Evolutionary conservation across 78 protist genomes (phyloP), one percentile per base, ranked within the genome.

Genomic region (Paratrimastix pyriformis): DNA sequence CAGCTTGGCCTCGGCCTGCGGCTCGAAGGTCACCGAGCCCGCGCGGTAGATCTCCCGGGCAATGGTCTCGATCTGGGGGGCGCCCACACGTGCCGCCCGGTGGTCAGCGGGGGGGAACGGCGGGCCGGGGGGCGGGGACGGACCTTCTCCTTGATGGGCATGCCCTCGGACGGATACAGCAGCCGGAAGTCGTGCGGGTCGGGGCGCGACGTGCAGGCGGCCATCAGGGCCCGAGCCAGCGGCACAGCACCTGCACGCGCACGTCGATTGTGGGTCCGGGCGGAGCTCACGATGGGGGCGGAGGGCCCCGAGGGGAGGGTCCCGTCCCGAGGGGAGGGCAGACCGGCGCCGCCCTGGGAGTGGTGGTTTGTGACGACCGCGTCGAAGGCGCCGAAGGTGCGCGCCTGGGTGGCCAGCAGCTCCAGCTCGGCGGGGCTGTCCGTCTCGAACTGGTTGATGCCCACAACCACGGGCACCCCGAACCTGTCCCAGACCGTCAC

Each of bases 391-490:
- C 97, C 97, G 3, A n/a, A n/a, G n/a, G n/a, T n/a, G n/a, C n/a
- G n/a, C n/a, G 89, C 92, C 1, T 3, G 79, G 40, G 65, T 33
- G 43, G 89, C 38, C 48, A 43, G 37, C 33, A 74, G 65, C 13
- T 72, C 79, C n/a, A 88, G 15, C 65, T 92, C 96, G 3, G 58
- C 76, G 15, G 50, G 55, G 33, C 88, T 84, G 77, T 88, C 92
- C 43, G 88, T 39, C 8, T 21, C 32, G 85, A 89, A 92, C 39
- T 73, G 76, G 57, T 93, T 93, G 81, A 93, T 74, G 43, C 89
- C 90, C 13, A 93, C 96, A 7, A 92, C 93, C 4, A 82, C 90
- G 40, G 87, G 90, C 33, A 93, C 93, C 39, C 97, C 97, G 78
- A 87, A 90, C 79, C 72, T 78, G 44, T 30, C n/a, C n/a, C n/a